These are phyloP conservation scores for Aspergillus bertholletiae DNA, from an alignment of 495 filamentous ascomycete genomes.

Conservation along the genomic window DNA sequence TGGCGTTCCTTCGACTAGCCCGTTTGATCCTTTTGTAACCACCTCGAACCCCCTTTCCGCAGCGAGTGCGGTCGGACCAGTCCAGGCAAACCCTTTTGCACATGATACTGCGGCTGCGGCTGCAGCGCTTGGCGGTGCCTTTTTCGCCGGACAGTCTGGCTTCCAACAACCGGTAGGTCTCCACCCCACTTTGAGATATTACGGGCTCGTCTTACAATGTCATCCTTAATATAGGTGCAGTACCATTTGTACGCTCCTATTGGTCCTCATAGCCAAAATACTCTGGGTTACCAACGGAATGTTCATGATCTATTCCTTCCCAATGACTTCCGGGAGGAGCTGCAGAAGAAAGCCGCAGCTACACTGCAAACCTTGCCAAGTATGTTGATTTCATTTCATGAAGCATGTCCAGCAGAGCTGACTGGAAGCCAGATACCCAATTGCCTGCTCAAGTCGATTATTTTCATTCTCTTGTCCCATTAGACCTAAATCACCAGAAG, in stretches of 20 bases:
- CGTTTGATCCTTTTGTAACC: slow-evolving; percentile 62
- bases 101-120: slow-evolving; percentile 52
- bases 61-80: slow-evolving; percentile 41
- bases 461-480: slow-evolving; percentile 86
- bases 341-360: slow-evolving; percentile 85
- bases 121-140: slow-evolving; percentile 48
- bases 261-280: slow-evolving; percentile 74
- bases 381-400: slow-evolving; percentile 34
- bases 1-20: slow-evolving; percentile 24
- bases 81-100: slow-evolving; percentile 64
- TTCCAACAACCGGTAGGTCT: slow-evolving; percentile 65
- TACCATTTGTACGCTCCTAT: slow-evolving; percentile 91
- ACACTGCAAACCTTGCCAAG: slow-evolving; percentile 80
- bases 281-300: slow-evolving; percentile 76
- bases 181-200: background rate
- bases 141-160: slow-evolving; percentile 50
- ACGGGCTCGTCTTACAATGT: background rate
- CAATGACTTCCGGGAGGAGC: slow-evolving; percentile 76
- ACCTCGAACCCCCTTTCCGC: slow-evolving; percentile 49
- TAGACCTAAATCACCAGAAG: slow-evolving; percentile 78
- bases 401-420: background rate
- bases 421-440: slow-evolving; percentile 51
- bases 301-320: slow-evolving; percentile 89
- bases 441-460: slow-evolving; percentile 73
- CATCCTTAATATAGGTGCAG: slow-evolving; percentile 53